Evolutionary conservation across 2,329 filamentous ascomycete species (phyloP), one percentile per base, ranked within the genome.

Genomic region (Fusarium sp.): DNA sequence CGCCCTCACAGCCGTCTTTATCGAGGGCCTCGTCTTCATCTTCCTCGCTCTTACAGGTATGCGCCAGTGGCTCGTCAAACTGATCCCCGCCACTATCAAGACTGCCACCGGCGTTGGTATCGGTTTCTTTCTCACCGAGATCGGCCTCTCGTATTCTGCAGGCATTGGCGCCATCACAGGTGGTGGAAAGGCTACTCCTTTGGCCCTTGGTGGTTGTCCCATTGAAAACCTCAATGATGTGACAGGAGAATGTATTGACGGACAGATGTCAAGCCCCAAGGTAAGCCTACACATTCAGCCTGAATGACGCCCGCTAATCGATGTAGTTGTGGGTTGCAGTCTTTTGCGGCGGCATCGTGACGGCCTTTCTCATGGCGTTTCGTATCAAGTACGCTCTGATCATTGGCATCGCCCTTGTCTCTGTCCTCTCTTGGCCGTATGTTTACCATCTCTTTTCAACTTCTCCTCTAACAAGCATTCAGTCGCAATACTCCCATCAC

Each of bases 131-230:
- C 77, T 89, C 24, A 88, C 86, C 0, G 81, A 87, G 61, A 87
- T 87, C 59, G 87, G 87, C 2, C 80, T 89, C 64, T 92, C 91
- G 1, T 95, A 95, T 73, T 88, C 87, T 22, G 88, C 91, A 41
- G 93, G 93, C 53, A 93, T 97, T 69, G 92, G 93, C 13, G 83
- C 91, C 29, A 88, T 96, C 60, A 92, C 90, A 1, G 92, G 92
- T 26, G 86, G 86, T 5, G 75, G 74, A 11, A 75, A 74, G 22
- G 80, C 84, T 2, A 93, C 91, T 0, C 92, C 93, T 0, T 81
- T 95, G 28, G 85, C 91, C 32, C 81, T 96, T 40, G 92, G 87
- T 1, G 93, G 92, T 5, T 96, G 92, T 68, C 81, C 85, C 1
- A 70, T 80, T 0, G 81, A 88, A 42, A 81, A 81, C 45, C 76